Evolutionary conservation across 257 asterid genomes (phyloP).

Genomic region (Scutellaria baicalensis): DNA sequence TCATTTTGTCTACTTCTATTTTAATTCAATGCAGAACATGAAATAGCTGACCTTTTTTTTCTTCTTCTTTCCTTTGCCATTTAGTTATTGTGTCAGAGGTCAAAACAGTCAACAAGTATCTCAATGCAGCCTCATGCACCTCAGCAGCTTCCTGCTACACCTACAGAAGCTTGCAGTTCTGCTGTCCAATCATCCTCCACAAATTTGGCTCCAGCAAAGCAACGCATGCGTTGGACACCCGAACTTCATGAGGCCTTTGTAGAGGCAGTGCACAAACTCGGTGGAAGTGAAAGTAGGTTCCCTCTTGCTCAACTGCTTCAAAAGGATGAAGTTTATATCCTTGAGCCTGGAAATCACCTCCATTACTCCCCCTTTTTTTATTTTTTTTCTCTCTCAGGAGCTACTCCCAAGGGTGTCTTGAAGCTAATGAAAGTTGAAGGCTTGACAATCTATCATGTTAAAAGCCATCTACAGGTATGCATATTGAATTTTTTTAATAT

Average conservation of each 20-base stretch:
- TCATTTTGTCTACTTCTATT: neutral
- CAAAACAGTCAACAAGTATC: slow-evolving; percentile 34
- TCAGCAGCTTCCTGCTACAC: slow-evolving; percentile 36
- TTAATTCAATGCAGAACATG: neutral
- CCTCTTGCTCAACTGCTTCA: slow-evolving; percentile 9
- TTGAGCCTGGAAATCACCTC: neutral
- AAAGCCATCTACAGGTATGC: slow-evolving; percentile 67
- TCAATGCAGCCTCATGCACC: slow-evolving; percentile 32
- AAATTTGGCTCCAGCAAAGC: slow-evolving; percentile 51
- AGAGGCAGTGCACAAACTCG: slow-evolving; percentile 82
- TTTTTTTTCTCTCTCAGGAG: slow-evolving; percentile 32
- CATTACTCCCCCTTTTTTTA: neutral
- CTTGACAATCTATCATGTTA: slow-evolving; percentile 83
- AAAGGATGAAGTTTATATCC: neutral
- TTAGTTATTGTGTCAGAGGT: slow-evolving; percentile 24
- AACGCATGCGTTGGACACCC: slow-evolving; percentile 92
- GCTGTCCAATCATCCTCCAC: slow-evolving; percentile 42
- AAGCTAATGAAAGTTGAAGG: slow-evolving; percentile 76
- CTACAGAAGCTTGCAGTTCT: slow-evolving; percentile 34
- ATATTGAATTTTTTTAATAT: neutral
- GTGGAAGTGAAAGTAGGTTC: slow-evolving; percentile 80
- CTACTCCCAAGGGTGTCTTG: slow-evolving; percentile 90
- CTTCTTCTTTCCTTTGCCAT: neutral
- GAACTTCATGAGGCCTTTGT: slow-evolving; percentile 92
- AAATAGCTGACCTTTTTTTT: neutral